These are phyloP conservation scores for Ophiostoma triangulosporum DNA, from an alignment of 2,329 filamentous ascomycete genomes.

Conservation along the genomic window DNA sequence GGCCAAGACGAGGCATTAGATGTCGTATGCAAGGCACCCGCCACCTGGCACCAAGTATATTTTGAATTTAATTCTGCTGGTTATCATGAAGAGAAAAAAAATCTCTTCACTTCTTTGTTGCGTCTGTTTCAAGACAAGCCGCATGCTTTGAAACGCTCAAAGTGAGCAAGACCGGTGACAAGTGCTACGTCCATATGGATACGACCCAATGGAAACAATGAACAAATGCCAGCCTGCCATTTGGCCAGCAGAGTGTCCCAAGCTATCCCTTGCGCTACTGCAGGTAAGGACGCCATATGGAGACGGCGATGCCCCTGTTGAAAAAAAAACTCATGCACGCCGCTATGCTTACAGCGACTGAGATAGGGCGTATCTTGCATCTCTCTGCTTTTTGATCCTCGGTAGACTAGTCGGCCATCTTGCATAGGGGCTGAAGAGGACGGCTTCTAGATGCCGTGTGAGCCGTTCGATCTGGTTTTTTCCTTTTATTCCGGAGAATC, in stretches of 20 bases:
- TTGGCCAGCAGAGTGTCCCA: neutral
- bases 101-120: too few species aligned
- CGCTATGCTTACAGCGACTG: too few species aligned
- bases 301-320: neutral
- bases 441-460: neutral
- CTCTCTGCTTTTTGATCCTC: neutral
- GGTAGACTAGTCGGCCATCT: neutral
- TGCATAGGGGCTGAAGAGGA: neutral
- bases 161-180: too few species aligned
- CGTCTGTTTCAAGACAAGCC: too few species aligned
- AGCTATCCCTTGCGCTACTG: constrained; percentile 1
- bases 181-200: neutral
- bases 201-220: neutral
- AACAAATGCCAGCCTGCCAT: neutral
- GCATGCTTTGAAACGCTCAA: too few species aligned
- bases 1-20: neutral
- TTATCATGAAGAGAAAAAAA: too few species aligned
- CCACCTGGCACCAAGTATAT: neutral
- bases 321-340: neutral
- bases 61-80: neutral
- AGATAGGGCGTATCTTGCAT: too few species aligned
- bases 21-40: neutral
- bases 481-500: too few species aligned
- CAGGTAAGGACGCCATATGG: neutral
- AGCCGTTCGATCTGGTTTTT: too few species aligned